Evolutionary conservation across 441 rosid genomes (phyloP), one percentile per base, ranked within the genome.

Genomic region (Pelargonium australe): DNA sequence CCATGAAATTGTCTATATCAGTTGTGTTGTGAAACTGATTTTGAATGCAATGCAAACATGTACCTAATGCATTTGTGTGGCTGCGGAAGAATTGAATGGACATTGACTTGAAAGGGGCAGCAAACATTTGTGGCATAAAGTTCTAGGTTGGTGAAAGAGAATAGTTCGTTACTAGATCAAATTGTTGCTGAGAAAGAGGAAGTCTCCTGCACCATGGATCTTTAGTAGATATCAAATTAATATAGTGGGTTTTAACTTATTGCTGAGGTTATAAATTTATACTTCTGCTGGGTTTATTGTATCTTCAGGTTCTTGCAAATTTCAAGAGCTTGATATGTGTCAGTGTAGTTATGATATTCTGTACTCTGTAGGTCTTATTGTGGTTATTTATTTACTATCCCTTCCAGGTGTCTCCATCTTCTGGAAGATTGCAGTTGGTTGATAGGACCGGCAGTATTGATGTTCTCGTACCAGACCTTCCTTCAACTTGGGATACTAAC

Each of bases 381-480:
- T 71, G 65, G 71, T 76, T 63, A 66, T 73, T 20, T 72, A 58
- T 70, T 75, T 68, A 76, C 58, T 72, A 17, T 19, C 28, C 63
- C 63, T 11, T 77, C 19, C 80, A 87, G 99, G 75, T 86, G 69
- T 87, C 86, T 73, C 76, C 85, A 60, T 78, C 84, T 68, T 79
- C 89, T 63, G 96, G 96, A 85, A 87, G 85, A 78, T 77, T 91
- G 73, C 96, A 90, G 79, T 75, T 95, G 70, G 85, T 81, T 83
- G 97, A 95, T 82, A 70, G 73, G 64, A 90, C 85, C 57, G 87
- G 91, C 77, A 78, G 88, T 78, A 81, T 91, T 65, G 87, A 91
- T 84, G 88, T 80, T 69, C 73, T 90, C 65, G 64, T 83, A 70
- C 90, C 95, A 23, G 90, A 89, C 76, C 80, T 91, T 75, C 82